These are phyloP conservation scores for Sclerotinia glacialis DNA, from an alignment of 2,329 filamentous ascomycete species.

Conservation along the genomic window DNA sequence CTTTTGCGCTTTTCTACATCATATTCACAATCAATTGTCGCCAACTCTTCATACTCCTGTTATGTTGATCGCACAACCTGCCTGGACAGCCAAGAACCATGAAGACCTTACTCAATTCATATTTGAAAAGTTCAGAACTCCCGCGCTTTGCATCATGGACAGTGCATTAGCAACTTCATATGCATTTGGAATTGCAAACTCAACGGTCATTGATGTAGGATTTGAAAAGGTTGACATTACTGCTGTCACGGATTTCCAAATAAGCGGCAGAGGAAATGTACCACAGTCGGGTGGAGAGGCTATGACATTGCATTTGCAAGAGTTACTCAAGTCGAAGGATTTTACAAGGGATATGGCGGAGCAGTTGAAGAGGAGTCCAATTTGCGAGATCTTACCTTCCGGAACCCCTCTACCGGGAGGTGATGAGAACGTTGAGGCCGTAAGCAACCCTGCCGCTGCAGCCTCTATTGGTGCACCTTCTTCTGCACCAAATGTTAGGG, in stretches of 20 bases:
- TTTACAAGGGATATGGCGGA: slow-evolving; percentile 67
- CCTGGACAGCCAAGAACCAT: slow-evolving; percentile 84
- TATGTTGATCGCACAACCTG: slow-evolving; percentile 82
- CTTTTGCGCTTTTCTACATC: slow-evolving; percentile 88
- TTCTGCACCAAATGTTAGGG: slow-evolving; percentile 39
- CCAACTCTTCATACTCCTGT: slow-evolving; percentile 94
- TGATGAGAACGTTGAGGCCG: slow-evolving; percentile 46
- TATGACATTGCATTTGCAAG: slow-evolving; percentile 71
- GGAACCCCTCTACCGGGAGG: slow-evolving; percentile 44
- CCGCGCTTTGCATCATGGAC: slow-evolving; percentile 86
- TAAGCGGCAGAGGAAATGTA: slow-evolving; percentile 61
- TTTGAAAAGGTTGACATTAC: slow-evolving; percentile 91
- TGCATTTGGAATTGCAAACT: slow-evolving; percentile 69
- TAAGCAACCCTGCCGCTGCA: slow-evolving; percentile 39
- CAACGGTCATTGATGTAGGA: slow-evolving; percentile 88
- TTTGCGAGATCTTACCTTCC: slow-evolving; percentile 66
- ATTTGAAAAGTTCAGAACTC: slow-evolving; percentile 95
- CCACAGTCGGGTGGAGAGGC: slow-evolving; percentile 76
- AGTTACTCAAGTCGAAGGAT: slow-evolving; percentile 59
- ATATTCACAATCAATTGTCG: slow-evolving; percentile 85
- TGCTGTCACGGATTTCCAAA: slow-evolving; percentile 79
- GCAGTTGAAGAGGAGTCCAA: slow-evolving; percentile 63
- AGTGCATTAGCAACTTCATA: slow-evolving; percentile 85
- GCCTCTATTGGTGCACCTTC: slow-evolving; percentile 37
- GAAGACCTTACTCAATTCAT: slow-evolving; percentile 90